These are phyloP conservation scores for Dendrothele bispora DNA, from an alignment of 768 basidiomycete genomes.

Conservation along the genomic window DNA sequence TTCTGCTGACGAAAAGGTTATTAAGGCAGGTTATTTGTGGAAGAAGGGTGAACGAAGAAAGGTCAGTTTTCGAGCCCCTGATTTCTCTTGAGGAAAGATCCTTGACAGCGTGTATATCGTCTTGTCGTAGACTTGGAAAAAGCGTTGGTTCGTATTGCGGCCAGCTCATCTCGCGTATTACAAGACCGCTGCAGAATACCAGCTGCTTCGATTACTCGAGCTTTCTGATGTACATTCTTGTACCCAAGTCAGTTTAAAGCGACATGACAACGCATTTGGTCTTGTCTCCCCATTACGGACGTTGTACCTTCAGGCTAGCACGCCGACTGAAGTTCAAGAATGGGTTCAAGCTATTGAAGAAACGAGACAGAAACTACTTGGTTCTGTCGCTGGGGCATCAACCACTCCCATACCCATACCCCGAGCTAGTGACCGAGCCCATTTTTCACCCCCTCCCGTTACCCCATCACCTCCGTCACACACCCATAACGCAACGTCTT, in stretches of 20 bases:
- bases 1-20: conserved; percentile 64
- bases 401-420: conserved; percentile 57
- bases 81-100: conserved; percentile 4
- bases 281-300: conserved; percentile 89
- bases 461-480: conserved; percentile 52
- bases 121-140: conserved; percentile 89
- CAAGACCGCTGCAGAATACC: conserved; percentile 93
- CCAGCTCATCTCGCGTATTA: conserved; percentile 94
- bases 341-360: conserved; percentile 88
- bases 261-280: conserved; percentile 86
- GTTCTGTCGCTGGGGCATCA: conserved; percentile 57
- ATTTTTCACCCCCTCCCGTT: conserved; percentile 31
- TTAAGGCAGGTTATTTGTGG: conserved; percentile 93
- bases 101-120: conserved; percentile 6
- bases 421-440: conserved; percentile 24
- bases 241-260: conserved; percentile 84
- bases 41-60: conserved; percentile 98
- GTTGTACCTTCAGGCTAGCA: conserved; percentile 85
- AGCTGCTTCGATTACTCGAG: conserved; percentile 85
- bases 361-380: conserved; percentile 63
- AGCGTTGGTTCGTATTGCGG: conserved; percentile 96
- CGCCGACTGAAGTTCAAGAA: conserved; percentile 65
- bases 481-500: conserved; percentile 60
- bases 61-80: conserved; percentile 45
- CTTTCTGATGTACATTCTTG: conserved; percentile 88